Evolutionary conservation across 2,329 filamentous ascomycete genomes (phyloP).

Genomic region (Diaporthe sp.): DNA sequence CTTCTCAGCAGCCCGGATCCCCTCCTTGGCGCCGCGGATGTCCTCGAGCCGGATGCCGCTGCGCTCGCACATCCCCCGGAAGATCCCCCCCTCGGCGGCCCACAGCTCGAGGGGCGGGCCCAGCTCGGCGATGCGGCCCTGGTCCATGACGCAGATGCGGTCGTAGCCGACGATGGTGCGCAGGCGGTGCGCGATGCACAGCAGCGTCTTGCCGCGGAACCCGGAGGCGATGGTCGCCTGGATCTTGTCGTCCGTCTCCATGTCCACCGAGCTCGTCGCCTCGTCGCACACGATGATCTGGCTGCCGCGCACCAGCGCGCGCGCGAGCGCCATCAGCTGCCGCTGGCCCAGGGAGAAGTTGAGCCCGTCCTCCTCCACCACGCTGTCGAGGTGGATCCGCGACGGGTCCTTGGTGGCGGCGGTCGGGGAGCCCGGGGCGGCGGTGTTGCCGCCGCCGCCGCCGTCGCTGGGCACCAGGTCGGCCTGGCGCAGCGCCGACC

Average conservation of each 20-base stretch:
- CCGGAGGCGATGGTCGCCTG: slow-evolving; percentile 84
- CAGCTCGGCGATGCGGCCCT: slow-evolving; percentile 88
- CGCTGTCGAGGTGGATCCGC: slow-evolving; percentile 84
- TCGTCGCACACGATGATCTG: slow-evolving; percentile 98
- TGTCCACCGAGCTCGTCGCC: slow-evolving; percentile 92
- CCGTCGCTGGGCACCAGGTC: slow-evolving; percentile 71
- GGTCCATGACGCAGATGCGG: slow-evolving; percentile 96
- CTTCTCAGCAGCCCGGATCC: slow-evolving; percentile 45
- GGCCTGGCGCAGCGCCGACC: slow-evolving; percentile 82
- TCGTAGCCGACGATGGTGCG: slow-evolving; percentile 96
- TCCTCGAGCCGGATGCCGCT: slow-evolving; percentile 79
- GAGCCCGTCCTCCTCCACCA: slow-evolving; percentile 93
- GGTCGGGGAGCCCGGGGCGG: slow-evolving; percentile 46
- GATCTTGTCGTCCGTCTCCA: slow-evolving; percentile 97
- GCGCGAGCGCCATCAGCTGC: slow-evolving; percentile 93
- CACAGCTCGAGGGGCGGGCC: slow-evolving; percentile 83
- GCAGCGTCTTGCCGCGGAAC: slow-evolving; percentile 87
- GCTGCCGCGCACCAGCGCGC: slow-evolving; percentile 87
- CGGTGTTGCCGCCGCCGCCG: background rate
- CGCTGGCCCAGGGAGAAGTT: slow-evolving; percentile 97
- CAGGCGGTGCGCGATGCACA: slow-evolving; percentile 93
- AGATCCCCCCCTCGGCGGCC: slow-evolving; percentile 79
- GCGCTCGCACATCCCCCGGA: slow-evolving; percentile 89
- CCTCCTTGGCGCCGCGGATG: slow-evolving; percentile 61
- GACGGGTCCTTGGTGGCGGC: slow-evolving; percentile 50